Conservation (phyloP, 371 early-diverging fungal genomes). For the Choanephora cucurbitarum region DNA sequence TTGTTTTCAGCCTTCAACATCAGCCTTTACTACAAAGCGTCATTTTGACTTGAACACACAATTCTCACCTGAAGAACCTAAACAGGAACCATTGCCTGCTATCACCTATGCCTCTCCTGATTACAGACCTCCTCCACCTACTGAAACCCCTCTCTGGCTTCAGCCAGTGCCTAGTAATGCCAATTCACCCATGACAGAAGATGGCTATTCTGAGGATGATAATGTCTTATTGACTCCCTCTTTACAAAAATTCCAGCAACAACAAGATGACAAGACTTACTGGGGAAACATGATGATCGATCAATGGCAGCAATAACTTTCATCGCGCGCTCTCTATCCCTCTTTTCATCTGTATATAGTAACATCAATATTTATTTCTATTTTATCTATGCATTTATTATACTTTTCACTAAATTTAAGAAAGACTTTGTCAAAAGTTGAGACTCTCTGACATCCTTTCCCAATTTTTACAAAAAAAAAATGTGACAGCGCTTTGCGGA, state of each 20-base stretch:
- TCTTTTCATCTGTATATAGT: background rate
- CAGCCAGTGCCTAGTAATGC: slow-evolving; percentile 16
- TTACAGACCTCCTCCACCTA: slow-evolving; percentile 33
- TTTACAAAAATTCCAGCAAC: slow-evolving; percentile 10
- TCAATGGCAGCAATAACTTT: slow-evolving; percentile 12
- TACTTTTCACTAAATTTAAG: too few species aligned
- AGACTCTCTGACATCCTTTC: too few species aligned
- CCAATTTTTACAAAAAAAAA: too few species aligned
- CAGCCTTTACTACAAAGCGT: slow-evolving; percentile 20
- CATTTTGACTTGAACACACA: slow-evolving; percentile 29
- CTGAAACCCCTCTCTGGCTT: slow-evolving; percentile 29
- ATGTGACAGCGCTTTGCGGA: too few species aligned
- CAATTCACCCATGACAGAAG: slow-evolving; percentile 22
- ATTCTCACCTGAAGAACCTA: slow-evolving; percentile 24
- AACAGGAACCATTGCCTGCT: slow-evolving; percentile 24
- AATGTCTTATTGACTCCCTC: slow-evolving; percentile 19
- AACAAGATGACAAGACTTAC: slow-evolving; percentile 7
- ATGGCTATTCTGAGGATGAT: slow-evolving; percentile 27
- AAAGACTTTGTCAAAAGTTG: too few species aligned
- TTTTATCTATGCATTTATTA: too few species aligned
- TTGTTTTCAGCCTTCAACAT: background rate
- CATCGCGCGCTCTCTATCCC: background rate
- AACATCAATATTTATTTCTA: too few species aligned
- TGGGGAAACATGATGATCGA: slow-evolving; percentile 16
- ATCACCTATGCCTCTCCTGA: slow-evolving; percentile 39